Percentiles rank a stretch among this genome's conserved stretches.
phyloP scores from a whole-genome alignment of 2,329 filamentous ascomycete species.

The Verticillium zaregamsianum region DNA sequence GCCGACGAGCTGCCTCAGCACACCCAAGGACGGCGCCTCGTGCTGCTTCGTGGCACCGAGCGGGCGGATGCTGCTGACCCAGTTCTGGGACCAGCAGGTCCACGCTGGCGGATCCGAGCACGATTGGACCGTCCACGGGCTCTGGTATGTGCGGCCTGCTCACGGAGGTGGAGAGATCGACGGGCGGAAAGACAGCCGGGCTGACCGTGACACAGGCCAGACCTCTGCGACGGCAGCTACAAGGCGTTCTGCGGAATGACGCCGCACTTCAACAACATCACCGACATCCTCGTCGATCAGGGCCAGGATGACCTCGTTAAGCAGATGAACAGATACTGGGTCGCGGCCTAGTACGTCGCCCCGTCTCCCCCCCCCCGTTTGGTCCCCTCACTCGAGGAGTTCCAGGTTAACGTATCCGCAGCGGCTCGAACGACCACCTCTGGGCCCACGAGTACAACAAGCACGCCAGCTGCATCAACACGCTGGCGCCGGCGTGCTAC shows the following conservation, averaged over 20 bases:
- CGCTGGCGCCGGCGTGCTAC: slow-evolving; percentile 63
- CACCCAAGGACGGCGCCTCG: slow-evolving; percentile 27
- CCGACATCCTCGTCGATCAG: slow-evolving; percentile 33
- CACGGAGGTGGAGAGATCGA: background rate
- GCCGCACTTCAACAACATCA: slow-evolving; percentile 37
- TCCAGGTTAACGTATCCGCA: slow-evolving; percentile 6
- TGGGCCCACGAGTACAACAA: slow-evolving; percentile 72
- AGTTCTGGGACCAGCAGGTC: slow-evolving; percentile 38
- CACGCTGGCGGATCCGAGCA: slow-evolving; percentile 35
- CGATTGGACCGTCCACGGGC: slow-evolving; percentile 40
- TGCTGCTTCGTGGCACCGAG: slow-evolving; percentile 39
- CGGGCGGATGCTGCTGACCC: slow-evolving; percentile 35
- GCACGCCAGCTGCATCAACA: slow-evolving; percentile 70
- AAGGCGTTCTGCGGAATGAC: slow-evolving; percentile 38
- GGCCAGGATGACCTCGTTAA: slow-evolving; percentile 32
- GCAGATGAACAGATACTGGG: slow-evolving; percentile 39
- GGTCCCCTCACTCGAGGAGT: too few relatives aligned
- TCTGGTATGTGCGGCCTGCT: slow-evolving; percentile 30
- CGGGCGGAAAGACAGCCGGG: background rate
- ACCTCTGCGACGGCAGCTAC: slow-evolving; percentile 39
- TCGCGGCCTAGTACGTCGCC: slow-evolving; percentile 29
- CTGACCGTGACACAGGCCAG: slow-evolving; percentile 27
- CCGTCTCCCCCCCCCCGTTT: background rate
- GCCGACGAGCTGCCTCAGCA: slow-evolving; percentile 36
- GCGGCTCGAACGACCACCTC: slow-evolving; percentile 39